These are phyloP conservation scores for Plasmodium fragile DNA, from an alignment of 169 alveolate species.

Conservation along the genomic window DNA sequence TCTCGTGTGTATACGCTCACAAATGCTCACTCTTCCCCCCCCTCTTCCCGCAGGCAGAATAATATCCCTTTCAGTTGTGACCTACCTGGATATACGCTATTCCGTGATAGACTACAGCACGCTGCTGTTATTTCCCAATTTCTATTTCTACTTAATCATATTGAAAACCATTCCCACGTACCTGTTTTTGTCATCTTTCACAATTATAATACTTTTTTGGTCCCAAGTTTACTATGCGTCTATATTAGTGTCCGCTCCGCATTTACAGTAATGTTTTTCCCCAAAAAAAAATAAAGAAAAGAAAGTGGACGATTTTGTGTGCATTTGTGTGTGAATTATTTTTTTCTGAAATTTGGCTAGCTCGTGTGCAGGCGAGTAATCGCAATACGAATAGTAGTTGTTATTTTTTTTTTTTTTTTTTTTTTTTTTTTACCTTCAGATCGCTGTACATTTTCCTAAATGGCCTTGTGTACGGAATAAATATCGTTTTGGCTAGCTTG, in stretches of 20 bases:
- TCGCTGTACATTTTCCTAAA: conserved; percentile 33
- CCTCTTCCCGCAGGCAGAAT: conserved; percentile 32
- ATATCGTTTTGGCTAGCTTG: conserved; percentile 27
- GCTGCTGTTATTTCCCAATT: conserved; percentile 35
- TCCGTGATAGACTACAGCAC: conserved; percentile 42
- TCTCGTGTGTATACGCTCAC: not conserved
- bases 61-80: conserved; percentile 16
- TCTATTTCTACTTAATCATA: conserved; percentile 19
- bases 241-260: conserved; percentile 35
- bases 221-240: conserved; percentile 73
- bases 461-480: conserved; percentile 22
- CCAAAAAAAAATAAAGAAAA: not conserved
- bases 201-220: conserved; percentile 63
- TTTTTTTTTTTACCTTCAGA: conserved; percentile 4
- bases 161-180: conserved; percentile 50
- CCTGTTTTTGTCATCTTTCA: conserved; percentile 54
- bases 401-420: not conserved
- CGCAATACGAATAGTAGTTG: not conserved
- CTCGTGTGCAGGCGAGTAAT: not conserved
- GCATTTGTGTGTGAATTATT: conserved; percentile 12
- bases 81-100: conserved; percentile 35
- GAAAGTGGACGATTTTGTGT: not conserved
- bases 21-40: not conserved
- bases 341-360: not conserved
- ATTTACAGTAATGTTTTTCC: conserved; percentile 25